phyloP scores from a whole-genome alignment of 768 basidiomycete genomes.

The Nidularia sp. region DNA sequence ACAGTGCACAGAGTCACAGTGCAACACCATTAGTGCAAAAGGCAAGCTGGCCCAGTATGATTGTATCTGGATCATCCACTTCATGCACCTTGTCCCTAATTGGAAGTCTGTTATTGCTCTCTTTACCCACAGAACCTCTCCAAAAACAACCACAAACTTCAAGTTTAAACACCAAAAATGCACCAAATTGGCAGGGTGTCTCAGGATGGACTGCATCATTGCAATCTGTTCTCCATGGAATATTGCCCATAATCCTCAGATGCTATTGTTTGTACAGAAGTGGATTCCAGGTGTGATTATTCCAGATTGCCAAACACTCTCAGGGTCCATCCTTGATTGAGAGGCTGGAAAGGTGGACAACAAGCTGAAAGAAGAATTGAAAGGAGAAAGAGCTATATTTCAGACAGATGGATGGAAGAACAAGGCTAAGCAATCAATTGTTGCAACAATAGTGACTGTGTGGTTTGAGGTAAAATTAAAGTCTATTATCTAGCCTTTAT shows the following conservation, averaged over 20 bases:
- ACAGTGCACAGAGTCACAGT: too few species aligned
- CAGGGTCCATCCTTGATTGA: slow-evolving; percentile 10
- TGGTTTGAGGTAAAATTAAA: slow-evolving; percentile 13
- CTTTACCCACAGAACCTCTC: too few species aligned
- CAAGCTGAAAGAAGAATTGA: slow-evolving; percentile 3
- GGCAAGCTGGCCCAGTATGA: too few species aligned
- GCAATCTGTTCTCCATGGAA: slow-evolving; percentile 12
- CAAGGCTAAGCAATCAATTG: slow-evolving; percentile 13
- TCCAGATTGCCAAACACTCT: slow-evolving; percentile 9
- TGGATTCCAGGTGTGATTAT: slow-evolving; percentile 15
- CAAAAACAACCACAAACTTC: too few species aligned
- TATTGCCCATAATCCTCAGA: slow-evolving; percentile 11
- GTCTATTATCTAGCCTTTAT: neutral
- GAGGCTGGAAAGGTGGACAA: slow-evolving; percentile 6
- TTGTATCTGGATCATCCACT: too few species aligned
- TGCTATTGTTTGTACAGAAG: slow-evolving; percentile 12
- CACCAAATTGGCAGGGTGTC: too few species aligned
- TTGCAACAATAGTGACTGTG: slow-evolving; percentile 18
- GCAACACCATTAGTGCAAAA: too few species aligned
- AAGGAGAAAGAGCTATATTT: slow-evolving; percentile 12
- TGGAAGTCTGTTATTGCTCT: too few species aligned
- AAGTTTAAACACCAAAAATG: too few species aligned
- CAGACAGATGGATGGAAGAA: slow-evolving; percentile 27
- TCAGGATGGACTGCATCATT: too few species aligned
- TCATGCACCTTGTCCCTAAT: too few species aligned